These are phyloP conservation scores for Linum usitatissimum DNA, from an alignment of 345 rosid species.

Conservation along the genomic window DNA sequence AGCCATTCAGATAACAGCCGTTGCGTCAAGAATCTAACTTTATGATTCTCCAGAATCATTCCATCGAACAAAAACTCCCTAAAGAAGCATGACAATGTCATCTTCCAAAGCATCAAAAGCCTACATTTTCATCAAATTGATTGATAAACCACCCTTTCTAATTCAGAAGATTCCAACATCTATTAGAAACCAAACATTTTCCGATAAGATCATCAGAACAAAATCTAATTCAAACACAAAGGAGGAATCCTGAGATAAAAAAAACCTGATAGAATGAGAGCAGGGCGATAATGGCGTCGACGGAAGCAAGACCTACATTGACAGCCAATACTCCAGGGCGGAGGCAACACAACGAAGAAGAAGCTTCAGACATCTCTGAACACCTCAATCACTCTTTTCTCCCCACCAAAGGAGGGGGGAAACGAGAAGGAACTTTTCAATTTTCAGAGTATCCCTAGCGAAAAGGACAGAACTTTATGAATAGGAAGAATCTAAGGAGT, in stretches of 20 bases:
- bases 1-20: neutral
- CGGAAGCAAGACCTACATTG: slow-evolving; percentile 31
- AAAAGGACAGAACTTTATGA: neutral
- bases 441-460: too few relatives aligned
- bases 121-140: neutral
- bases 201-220: neutral
- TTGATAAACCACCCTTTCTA: too few relatives aligned
- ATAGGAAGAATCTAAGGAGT: slow-evolving; percentile 1
- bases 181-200: neutral
- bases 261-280: slow-evolving; percentile 43
- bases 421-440: too few relatives aligned
- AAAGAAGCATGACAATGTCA: neutral
- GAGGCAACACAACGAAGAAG: slow-evolving; percentile 18
- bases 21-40: neutral
- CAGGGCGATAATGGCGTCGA: slow-evolving; percentile 33
- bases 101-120: neutral
- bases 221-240: neutral
- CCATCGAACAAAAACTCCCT: too few relatives aligned
- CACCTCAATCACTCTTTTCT: slow-evolving; percentile 1
- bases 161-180: neutral
- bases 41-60: neutral
- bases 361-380: slow-evolving; percentile 14
- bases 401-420: too few relatives aligned
- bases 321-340: slow-evolving; percentile 23
- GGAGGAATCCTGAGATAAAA: too few relatives aligned